Evolutionary conservation across 2,329 filamentous ascomycete species (phyloP).

Genomic region (Tolypocladium tropicale): DNA sequence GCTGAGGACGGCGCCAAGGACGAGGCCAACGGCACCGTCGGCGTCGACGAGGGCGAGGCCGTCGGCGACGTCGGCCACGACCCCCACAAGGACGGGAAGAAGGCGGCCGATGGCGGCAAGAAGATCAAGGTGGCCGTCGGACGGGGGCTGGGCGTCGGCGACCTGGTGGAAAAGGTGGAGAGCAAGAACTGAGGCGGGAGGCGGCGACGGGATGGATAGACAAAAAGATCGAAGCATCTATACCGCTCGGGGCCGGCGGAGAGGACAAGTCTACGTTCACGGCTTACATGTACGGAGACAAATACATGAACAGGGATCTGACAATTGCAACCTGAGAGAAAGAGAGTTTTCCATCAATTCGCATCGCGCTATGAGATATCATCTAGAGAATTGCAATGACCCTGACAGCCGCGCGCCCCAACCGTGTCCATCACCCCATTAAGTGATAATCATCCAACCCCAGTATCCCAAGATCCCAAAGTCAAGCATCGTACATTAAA

Average conservation of each 20-base stretch:
- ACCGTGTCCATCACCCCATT: neutral
- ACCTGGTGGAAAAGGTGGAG: constrained; percentile 64
- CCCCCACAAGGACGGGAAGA: constrained; percentile 12
- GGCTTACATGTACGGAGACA: no score
- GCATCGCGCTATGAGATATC: neutral
- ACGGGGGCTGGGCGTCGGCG: constrained; percentile 65
- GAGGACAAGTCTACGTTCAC: neutral
- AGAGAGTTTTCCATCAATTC: no score
- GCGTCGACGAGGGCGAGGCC: constrained; percentile 56
- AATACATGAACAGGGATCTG: no score
- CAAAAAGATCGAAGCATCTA: neutral
- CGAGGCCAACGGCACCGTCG: constrained; percentile 26
- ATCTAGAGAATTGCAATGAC: neutral
- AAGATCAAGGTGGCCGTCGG: constrained; percentile 84
- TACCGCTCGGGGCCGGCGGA: neutral
- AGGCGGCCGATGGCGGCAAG: constrained; percentile 29
- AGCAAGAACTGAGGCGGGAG: constrained; percentile 17
- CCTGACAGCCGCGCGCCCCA: neutral
- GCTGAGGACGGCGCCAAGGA: constrained; percentile 14
- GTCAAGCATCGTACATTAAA: neutral
- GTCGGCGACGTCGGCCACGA: constrained; percentile 56
- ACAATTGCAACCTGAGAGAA: no score
- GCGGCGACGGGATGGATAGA: neutral
- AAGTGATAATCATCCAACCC: neutral
- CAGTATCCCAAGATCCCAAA: neutral